Base-by-base conservation (phyloP, 2,329 filamentous ascomycete species). In the Ophiostoma australiae region DNA sequence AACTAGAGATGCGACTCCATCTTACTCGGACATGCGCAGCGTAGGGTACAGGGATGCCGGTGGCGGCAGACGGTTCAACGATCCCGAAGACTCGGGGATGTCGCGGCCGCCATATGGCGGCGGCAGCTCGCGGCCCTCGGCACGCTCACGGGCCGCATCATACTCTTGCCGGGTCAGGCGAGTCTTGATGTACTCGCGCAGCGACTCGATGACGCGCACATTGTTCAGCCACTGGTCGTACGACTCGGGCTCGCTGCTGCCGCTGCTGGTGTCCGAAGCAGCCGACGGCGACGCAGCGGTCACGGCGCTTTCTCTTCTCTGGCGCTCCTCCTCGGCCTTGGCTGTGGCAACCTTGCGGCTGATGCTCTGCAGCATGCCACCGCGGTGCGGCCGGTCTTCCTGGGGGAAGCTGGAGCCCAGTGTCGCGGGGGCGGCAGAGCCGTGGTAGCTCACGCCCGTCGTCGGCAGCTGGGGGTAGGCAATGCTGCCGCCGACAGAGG, bases 381-480 rank as follows among this genome's bases (percentile, higher is more conserved):
- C 88, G 44, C 87, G 90, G 72, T 88, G 86, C 69, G 88, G 87
- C 68, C 88, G 86, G 77, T 87, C 86, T 74, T 87, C 87, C 73
- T 81, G 82, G 72, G 89, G 87, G 74, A 90, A 90, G 76, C 82
- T 89, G 17, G 88, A 86, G 1, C 90, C 91, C 20, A 94, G 85
- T 31, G 90, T 90, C 17, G 91, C 89, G 1, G 91, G 89, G 52
- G 89, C 87, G 3, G 88, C 86, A 74, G 90, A 89, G 39, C 89
- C 85, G 1, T 86, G 85, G 76, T 90, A 92, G 65, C 89, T 69
- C 3, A 74, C 69, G 33, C 72, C 72, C 89, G 69, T 91, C 89
- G 66, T 91, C 86, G 65, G 91, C 41, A 95, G 86, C 74, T 84
- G 91, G 23, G 92, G 92, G 79, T 95, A 95, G 81, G 91, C 87